Evolutionary conservation across 164 flowering plant genomes (phyloP).

Genomic region (Magnolia kwangsiensis): DNA sequence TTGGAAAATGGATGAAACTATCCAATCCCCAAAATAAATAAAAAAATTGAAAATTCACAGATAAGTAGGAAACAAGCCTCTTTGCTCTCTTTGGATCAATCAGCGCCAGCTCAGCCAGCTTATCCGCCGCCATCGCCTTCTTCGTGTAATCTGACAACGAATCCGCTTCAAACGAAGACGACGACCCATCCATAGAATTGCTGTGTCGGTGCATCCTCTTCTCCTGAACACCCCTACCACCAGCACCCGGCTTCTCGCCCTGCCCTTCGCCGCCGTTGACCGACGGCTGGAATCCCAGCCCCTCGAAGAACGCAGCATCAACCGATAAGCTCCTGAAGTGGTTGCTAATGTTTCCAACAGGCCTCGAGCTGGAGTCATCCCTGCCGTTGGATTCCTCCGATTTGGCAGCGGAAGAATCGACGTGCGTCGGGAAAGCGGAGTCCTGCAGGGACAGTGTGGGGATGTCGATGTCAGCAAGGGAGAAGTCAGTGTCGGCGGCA

Average conservation of each 20-base stretch:
- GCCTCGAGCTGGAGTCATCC: slow-evolving; percentile 5
- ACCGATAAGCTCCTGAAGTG: slow-evolving; percentile 87
- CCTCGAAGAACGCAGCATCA: slow-evolving; percentile 85
- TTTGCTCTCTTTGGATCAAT: slow-evolving; percentile 24
- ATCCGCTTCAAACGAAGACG: slow-evolving; percentile 30
- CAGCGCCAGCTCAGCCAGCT: slow-evolving; percentile 21
- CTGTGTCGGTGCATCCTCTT: slow-evolving; percentile 58
- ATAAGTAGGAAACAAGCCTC: slow-evolving; percentile 4
- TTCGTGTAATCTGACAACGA: slow-evolving; percentile 28
- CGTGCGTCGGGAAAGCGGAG: slow-evolving; percentile 20
- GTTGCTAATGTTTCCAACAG: slow-evolving; percentile 7
- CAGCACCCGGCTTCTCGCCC: slow-evolving; percentile 2
- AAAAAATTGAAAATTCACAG: not conserved
- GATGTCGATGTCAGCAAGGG: slow-evolving; percentile 27
- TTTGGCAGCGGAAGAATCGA: slow-evolving; percentile 30
- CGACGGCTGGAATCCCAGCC: slow-evolving; percentile 32
- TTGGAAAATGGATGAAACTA: not conserved
- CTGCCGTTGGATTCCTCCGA: slow-evolving; percentile 34
- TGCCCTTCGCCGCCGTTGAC: slow-evolving; percentile 25
- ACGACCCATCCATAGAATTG: slow-evolving; percentile 67
- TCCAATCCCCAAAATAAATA: not conserved
- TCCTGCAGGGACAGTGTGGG: slow-evolving; percentile 24
- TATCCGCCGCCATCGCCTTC: slow-evolving; percentile 22
- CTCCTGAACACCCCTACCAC: slow-evolving; percentile 19
- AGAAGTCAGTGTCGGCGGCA: slow-evolving; percentile 35